Conservation (phyloP, 2,329 filamentous ascomycete species). For the Samsoniella hepiali region DNA sequence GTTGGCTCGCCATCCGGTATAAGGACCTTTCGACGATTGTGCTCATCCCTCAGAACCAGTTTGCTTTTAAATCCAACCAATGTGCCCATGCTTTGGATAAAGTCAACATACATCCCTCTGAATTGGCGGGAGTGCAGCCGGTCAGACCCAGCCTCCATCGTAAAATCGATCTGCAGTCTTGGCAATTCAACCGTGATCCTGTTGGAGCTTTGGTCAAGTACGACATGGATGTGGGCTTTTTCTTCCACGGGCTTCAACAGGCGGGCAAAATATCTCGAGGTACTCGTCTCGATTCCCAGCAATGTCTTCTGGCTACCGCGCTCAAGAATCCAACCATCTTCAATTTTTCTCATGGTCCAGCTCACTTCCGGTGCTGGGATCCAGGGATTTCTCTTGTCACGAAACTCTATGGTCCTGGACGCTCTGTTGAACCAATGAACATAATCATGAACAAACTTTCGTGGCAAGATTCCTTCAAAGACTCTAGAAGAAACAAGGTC, state of each 20-base stretch:
- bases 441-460: neutral
- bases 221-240: neutral
- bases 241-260: neutral
- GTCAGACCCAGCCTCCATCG: neutral
- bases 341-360: neutral
- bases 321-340: neutral
- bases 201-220: neutral
- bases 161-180: slow-evolving; percentile 1
- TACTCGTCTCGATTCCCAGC: neutral
- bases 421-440: slow-evolving; percentile 10
- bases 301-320: neutral
- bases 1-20: slow-evolving; percentile 8
- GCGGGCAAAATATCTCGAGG: neutral
- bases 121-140: slow-evolving; percentile 6
- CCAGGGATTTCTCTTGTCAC: neutral
- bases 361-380: neutral
- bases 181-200: neutral
- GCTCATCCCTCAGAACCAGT: neutral
- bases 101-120: slow-evolving; percentile 10
- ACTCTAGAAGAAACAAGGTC: neutral
- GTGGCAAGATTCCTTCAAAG: neutral
- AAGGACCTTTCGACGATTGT: neutral
- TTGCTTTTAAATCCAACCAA: slow-evolving; percentile 9
- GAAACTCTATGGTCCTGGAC: neutral
- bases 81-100: neutral